Conservation (phyloP, 2,329 filamentous ascomycete genomes). For the Aspergillus brunneoviolaceus region DNA sequence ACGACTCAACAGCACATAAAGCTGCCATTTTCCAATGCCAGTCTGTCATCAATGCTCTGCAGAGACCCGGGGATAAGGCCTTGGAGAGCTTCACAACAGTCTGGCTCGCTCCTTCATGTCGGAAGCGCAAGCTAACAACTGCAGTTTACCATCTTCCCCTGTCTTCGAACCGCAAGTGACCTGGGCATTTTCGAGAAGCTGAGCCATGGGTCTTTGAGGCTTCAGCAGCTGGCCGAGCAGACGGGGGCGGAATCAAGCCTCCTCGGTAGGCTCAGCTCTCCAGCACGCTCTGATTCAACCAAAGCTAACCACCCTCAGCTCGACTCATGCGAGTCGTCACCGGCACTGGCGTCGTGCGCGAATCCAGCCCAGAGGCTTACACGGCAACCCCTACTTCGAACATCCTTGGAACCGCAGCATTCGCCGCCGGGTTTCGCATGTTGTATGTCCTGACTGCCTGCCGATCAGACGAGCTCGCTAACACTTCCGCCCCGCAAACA, state of each 20-base stretch:
- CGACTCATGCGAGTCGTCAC: constrained; percentile 4
- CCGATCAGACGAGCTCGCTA: background rate
- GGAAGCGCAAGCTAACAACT: background rate
- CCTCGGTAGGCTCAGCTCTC: background rate
- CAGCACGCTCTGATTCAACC: background rate
- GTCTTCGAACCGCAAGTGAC: background rate
- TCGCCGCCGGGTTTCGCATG: constrained; percentile 2
- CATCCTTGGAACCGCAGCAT: constrained; percentile 11
- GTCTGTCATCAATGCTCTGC: background rate
- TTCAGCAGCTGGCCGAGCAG: background rate
- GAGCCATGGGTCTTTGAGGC: background rate
- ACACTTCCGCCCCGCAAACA: background rate
- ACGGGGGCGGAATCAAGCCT: background rate
- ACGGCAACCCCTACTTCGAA: constrained; percentile 3
- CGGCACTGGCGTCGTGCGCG: background rate
- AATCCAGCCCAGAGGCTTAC: constrained; percentile 2
- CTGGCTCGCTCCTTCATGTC: background rate
- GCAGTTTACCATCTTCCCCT: background rate
- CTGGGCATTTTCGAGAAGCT: constrained; percentile 6
- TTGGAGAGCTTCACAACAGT: background rate
- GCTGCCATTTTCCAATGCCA: constrained; percentile 4
- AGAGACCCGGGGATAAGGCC: background rate
- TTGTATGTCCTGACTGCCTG: background rate
- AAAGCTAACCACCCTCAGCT: background rate
- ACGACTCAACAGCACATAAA: background rate